Base-by-base conservation (phyloP, 2,329 filamentous ascomycete genomes). In the Cladosporium sp. region DNA sequence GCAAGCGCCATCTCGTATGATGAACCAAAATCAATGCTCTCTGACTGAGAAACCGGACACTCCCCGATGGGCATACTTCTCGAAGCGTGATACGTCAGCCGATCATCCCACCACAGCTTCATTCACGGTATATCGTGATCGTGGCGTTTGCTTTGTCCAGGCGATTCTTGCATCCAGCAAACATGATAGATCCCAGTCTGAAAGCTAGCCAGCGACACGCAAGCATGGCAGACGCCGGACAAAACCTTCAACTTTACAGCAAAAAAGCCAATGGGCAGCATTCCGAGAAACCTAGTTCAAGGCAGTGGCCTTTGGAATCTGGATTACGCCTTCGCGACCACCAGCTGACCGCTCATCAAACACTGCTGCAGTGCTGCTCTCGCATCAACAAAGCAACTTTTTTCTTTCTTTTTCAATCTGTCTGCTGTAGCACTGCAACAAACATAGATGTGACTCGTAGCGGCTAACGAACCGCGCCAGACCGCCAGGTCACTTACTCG, bases 311-410 rank as follows among this genome's bases (percentile, higher is more conserved):
- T 33, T 38, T 25, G 25, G 19, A 35, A 33, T 22, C 43, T 47
- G 33, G 35, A 47, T 15, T 39, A 18, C 35, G 43, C 43, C 43
- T 47, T 27, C 35, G 25, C 43, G 25, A 38, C 19, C 45, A 18
- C 18, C 36, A 39, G 25, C 45, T 48, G 43, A 46, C 33, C 43
- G 43, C 43, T 46, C 22, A 12, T 27, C 22, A 27, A 46, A 43
- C 25, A 13, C 16, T 22, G 32, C 43, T 16, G n/a, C n/a, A 9
- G 22, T 27, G 5, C 22, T 9, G 22, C 22, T 4, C 22, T 4
- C 22, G 33, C 43, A 38, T 15, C 43, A 33, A 45, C 42, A 46
- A 46, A 38, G 33, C 33, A 20, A 38, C 20, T 38, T 45, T 38
- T 27, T 9, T 9, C 9, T 9, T 9, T 9, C 22, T 27, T 27